Evolutionary conservation across 148 eudicot genomes (phyloP), one percentile per base, ranked within the genome.

Genomic region (Fagopyrum homotropicum): DNA sequence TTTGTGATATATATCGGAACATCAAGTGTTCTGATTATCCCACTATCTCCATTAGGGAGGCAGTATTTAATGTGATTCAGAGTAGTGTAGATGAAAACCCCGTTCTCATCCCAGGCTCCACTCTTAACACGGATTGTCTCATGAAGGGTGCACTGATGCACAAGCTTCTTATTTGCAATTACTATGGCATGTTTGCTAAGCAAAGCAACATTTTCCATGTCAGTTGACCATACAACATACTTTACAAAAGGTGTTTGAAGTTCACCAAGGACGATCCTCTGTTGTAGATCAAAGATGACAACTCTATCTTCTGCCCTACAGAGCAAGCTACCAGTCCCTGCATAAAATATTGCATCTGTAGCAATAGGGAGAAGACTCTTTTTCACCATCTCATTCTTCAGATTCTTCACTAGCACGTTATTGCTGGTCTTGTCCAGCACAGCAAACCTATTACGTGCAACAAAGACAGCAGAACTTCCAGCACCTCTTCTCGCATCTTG

Each of bases 121-220:
- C 98, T 93, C 84, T 93, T 93, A 55, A 93, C 97, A 76, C 98
- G 94, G 75, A 93, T 93, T 43, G 98, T 93, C 80, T 93, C 98
- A 44, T 93, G 98, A 82, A 93, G 97, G 46, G 97, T 93, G 88
- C 98, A 93, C 15, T 92, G 90, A 73, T 93, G 98, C 79, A 85
- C 95, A 45, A 93, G 98, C 76, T 80, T 91, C 78, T 89, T 93
- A 78, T 83, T 91, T 80, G 98, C 97, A 71, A 91, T 88, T 46
- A 91, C 85, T 44, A 93, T 88, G 1, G 97, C 87, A 80, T 93
- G 98, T 75, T 93, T 93, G 87, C 98, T 88, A 70, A 93, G 83
- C 79, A 93, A 84, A 68, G 97, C 98, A 79, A 93, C 88, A 81
- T 80, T 88, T 77, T 93, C 98, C 98, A 93, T 89, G 85, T 93